Conservation (phyloP, 2,329 filamentous ascomycete genomes). For the Cladophialophora chaetospira region DNA sequence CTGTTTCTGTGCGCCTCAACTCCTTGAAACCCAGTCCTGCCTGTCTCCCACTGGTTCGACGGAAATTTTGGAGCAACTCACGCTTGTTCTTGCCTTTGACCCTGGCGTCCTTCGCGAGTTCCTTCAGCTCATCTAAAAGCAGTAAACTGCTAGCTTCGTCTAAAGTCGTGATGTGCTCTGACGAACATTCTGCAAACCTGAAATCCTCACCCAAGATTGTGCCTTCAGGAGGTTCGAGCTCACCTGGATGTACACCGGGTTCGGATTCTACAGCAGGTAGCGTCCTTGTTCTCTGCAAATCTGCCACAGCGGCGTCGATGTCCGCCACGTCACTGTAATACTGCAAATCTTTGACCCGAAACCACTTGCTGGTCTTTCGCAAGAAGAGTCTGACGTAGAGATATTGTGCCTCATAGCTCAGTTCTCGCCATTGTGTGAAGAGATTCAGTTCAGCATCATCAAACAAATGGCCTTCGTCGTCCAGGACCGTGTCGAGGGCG, state of each 20-base stretch:
- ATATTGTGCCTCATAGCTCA: conserved; percentile 87
- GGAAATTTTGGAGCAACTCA: conserved; percentile 73
- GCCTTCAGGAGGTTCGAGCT: conserved; percentile 51
- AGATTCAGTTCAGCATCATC: conserved; percentile 74
- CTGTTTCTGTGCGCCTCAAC: conserved; percentile 65
- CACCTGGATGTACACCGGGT: conserved; percentile 47
- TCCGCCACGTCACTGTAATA: conserved; percentile 85
- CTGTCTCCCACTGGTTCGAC: conserved; percentile 73
- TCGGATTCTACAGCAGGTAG: conserved; percentile 53
- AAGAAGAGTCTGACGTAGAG: conserved; percentile 89
- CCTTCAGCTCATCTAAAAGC: conserved; percentile 83
- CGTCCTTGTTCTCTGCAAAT: conserved; percentile 60
- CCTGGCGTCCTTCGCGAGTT: conserved; percentile 80
- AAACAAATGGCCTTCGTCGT: conserved; percentile 87
- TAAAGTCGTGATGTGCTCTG: conserved; percentile 71
- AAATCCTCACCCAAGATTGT: conserved; percentile 60
- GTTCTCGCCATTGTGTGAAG: conserved; percentile 71
- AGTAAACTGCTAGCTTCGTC: conserved; percentile 82
- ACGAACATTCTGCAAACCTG: conserved; percentile 77
- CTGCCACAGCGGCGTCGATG: conserved; percentile 64
- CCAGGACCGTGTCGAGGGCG: conserved; percentile 82
- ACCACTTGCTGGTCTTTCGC: conserved; percentile 88
- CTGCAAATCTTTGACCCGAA: conserved; percentile 73
- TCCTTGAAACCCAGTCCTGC: conserved; percentile 70
- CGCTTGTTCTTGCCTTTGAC: conserved; percentile 85